A percentile compares a stretch with the other conserved stretches of the same genome.
phyloP scores from a whole-genome alignment of 345 rosid species.

The Laguncularia racemosa region DNA sequence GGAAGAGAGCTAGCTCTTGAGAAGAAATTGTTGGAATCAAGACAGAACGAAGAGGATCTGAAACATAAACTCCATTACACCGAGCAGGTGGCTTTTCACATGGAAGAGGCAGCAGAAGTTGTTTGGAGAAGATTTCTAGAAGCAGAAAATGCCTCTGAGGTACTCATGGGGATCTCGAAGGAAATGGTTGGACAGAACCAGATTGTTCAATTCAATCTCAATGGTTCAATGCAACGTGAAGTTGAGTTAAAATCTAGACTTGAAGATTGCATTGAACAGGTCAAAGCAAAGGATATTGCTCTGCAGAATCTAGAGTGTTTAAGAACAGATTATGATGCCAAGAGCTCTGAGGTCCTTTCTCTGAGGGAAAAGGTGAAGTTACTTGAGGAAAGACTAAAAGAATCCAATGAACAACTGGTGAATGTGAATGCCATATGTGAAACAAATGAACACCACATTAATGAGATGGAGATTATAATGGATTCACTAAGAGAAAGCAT shows the following conservation, averaged over 20 bases:
- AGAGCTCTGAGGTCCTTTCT: conserved; percentile 41
- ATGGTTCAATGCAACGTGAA: conserved; percentile 55
- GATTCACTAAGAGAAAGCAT: conserved; percentile 61
- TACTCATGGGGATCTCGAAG: conserved; percentile 79
- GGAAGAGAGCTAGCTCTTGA: conserved; percentile 70
- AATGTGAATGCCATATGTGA: conserved; percentile 40
- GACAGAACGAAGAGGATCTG: conserved; percentile 69
- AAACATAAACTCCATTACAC: conserved; percentile 70
- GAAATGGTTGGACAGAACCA: conserved; percentile 60
- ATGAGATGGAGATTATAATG: conserved; percentile 56
- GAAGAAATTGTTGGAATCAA: conserved; percentile 50
- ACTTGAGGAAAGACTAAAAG: conserved; percentile 52
- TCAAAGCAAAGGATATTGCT: conserved; percentile 35
- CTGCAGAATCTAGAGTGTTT: conserved; percentile 44
- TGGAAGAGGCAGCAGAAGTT: conserved; percentile 97
- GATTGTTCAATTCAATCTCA: conserved; percentile 59
- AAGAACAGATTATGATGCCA: conserved; percentile 25
- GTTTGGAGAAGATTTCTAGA: conserved; percentile 90
- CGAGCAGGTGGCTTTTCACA: conserved; percentile 68
- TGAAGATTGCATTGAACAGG: conserved; percentile 33
- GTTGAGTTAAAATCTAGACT: conserved; percentile 44
- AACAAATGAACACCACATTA: conserved; percentile 58
- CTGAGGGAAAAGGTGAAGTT: conserved; percentile 46
- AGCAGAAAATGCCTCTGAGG: conserved; percentile 84
- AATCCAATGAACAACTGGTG: conserved; percentile 35